Conservation (phyloP, 2,329 filamentous ascomycete species). For the Nannizziopsis arthrosporioides region DNA sequence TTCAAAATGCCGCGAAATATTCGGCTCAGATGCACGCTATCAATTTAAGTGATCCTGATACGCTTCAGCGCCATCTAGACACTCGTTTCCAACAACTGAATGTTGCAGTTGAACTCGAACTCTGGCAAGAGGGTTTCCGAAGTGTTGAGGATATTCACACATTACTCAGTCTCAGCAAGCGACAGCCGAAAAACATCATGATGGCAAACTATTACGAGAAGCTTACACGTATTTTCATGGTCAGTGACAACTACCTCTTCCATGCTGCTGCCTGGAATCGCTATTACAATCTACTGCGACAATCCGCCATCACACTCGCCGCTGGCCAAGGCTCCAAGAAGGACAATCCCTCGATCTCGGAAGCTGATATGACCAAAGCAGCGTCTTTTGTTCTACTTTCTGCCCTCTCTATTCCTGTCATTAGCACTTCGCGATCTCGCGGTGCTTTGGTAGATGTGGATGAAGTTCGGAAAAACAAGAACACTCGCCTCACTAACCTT, state of each 20-base stretch:
- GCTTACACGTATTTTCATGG: conserved; percentile 93
- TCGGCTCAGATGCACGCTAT: conserved; percentile 98
- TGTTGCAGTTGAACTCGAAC: conserved; percentile 90
- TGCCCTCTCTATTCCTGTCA: conserved; percentile 94
- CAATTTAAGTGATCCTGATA: conserved; percentile 95
- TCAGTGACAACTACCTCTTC: conserved; percentile 99
- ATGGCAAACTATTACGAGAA: conserved; percentile 99
- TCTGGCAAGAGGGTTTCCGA: conserved; percentile 99
- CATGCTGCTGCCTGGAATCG: conserved; percentile 94
- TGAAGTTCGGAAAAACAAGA: conserved; percentile 97
- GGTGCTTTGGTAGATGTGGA: conserved; percentile 95
- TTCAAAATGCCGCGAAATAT: conserved; percentile 98
- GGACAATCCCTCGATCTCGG: conserved; percentile 81
- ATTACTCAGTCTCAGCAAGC: conserved; percentile 92
- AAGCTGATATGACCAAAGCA: conserved; percentile 83
- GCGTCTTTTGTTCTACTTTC: conserved; percentile 93
- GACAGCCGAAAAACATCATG: conserved; percentile 96
- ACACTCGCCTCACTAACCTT: conserved; percentile 88
- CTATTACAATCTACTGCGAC: conserved; percentile 91
- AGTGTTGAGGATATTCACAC: conserved; percentile 99
- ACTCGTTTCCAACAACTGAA: conserved; percentile 98
- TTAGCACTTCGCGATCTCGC: conserved; percentile 92
- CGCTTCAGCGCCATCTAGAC: conserved; percentile 90
- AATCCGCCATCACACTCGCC: conserved; percentile 72
- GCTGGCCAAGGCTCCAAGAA: conserved; percentile 81